Base-by-base conservation (phyloP, 805 yeast species). In the Wickerhamiella azymoides region DNA sequence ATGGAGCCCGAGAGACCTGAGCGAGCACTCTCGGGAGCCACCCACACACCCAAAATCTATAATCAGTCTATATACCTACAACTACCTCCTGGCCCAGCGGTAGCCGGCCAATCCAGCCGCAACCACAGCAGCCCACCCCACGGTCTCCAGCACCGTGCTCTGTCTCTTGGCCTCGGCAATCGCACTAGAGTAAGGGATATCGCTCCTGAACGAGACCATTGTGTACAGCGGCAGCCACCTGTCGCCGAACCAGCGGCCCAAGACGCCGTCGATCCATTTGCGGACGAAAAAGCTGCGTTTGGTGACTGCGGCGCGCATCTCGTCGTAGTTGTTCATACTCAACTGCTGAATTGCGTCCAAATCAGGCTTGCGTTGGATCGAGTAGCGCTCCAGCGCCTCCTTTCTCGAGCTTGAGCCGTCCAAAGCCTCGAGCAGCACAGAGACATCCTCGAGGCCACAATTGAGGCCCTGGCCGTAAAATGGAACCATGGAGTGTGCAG, bases 401-500 rank as follows among this genome's bases (percentile, higher is more conserved):
- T 8, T 3, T 7, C 33, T 13, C 14, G 33, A 6, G 16, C 16
- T 6, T 25, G 56, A 33, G 46, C 60, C 52, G 27, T 70, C 71
- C 21, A 79, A 57, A 33, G 54, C 47, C 38, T 73, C 69, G 64
- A 81, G 65, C 44, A 88, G 64, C 1, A 79, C 75, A 47, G 77
- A 67, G 18, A 88, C 88, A 55, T 89, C 96, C 62, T 88, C 96
- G 60, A 88, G 81, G 1, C 96, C 96, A 59, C 94, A 84, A 61
- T 88, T 88, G 89, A 88, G 81, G 5, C 96, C 96, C 61, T 88
- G 96, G 9, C 96, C 96, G 58, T 86, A 88, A 61, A 88, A 88
- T n/a, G 96, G 96, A 5, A 88, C 96, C 95, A 86, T 88, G 25
- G 92, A 77, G 63, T 88, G 96, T 0, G 96, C 94, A 0, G 96